A percentile compares a stretch with the other conserved stretches of the same genome.
These are phyloP conservation scores for Trifolium subterraneum DNA, from an alignment of 306 rosid species.

Conservation along the genomic window DNA sequence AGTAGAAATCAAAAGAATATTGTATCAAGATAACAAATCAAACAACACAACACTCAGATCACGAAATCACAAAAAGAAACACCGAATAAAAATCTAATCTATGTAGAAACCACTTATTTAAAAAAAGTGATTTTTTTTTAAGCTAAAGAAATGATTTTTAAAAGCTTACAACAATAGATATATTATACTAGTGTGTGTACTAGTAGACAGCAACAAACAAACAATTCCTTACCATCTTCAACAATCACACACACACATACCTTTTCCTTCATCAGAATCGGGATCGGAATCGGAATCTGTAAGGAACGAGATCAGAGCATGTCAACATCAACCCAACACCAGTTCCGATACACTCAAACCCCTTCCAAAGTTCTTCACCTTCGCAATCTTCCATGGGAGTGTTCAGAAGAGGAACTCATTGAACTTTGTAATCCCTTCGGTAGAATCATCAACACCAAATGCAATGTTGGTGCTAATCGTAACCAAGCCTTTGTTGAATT, in stretches of 20 bases:
- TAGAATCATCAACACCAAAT: constrained; percentile 92
- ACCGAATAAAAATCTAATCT: too few species aligned
- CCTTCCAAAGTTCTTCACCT: constrained; percentile 94
- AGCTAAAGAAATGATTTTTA: too few species aligned
- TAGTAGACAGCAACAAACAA: not conserved
- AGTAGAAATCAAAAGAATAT: too few species aligned
- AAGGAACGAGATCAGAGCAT: constrained; percentile 25
- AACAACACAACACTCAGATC: too few species aligned
- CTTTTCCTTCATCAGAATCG: constrained; percentile 2
- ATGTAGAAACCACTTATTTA: too few species aligned
- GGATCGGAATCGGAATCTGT: not conserved
- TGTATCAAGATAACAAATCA: too few species aligned
- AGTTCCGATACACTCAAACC: constrained; percentile 92
- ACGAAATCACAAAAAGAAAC: too few species aligned
- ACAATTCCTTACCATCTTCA: not conserved
- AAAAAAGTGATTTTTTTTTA: too few species aligned
- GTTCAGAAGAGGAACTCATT: constrained; percentile 80
- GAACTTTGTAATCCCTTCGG: constrained; percentile 91
- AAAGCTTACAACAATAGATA: too few species aligned
- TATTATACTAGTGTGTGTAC: not conserved
- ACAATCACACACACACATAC: too few species aligned
- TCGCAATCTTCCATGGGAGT: constrained; percentile 95
- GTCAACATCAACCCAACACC: constrained; percentile 78
- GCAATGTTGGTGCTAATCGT: constrained; percentile 95
- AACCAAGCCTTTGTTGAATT: constrained; percentile 96